These are phyloP conservation scores for Meyerozyma guilliermondii DNA, from an alignment of 1,139 yeast genomes.

Conservation along the genomic window DNA sequence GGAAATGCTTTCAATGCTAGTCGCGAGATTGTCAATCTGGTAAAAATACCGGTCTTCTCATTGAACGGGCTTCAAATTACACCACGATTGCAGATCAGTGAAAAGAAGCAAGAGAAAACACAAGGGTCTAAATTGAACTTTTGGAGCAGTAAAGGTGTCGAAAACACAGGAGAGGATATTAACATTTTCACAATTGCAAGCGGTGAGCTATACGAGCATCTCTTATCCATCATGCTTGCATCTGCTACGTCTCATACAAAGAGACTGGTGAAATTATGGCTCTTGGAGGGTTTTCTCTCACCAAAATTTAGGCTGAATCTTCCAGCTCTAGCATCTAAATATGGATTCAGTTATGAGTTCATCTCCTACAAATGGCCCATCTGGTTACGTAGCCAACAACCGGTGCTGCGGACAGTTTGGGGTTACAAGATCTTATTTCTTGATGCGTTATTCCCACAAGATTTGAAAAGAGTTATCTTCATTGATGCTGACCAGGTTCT, in stretches of 20 bases:
- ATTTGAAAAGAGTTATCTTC: conserved; percentile 69
- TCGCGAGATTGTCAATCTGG: not conserved
- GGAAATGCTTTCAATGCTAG: not conserved
- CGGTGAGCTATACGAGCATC: conserved; percentile 72
- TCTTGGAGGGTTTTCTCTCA: conserved; percentile 74
- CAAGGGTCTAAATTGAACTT: conserved; percentile 8
- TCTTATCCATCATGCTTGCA: conserved; percentile 70
- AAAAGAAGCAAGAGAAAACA: not conserved
- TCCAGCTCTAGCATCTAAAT: conserved; percentile 56
- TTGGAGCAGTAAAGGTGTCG: conserved; percentile 1
- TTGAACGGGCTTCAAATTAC: not conserved
- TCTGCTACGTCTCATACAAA: conserved; percentile 64
- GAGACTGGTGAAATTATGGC: conserved; percentile 77
- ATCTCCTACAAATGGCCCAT: conserved; percentile 87
- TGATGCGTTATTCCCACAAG: conserved; percentile 82
- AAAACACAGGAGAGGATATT: conserved; percentile 47
- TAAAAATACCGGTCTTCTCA: not conserved
- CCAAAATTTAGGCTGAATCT: conserved; percentile 58
- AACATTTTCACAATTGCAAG: conserved; percentile 83
- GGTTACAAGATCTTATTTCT: conserved; percentile 82
- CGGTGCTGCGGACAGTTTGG: conserved; percentile 77
- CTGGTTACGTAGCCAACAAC: conserved; percentile 77
- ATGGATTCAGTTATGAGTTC: conserved; percentile 62
- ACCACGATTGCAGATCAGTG: not conserved
- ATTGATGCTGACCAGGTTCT: conserved; percentile 84